These are phyloP conservation scores for Hanseniaspora pseudoguilliermondii DNA, from an alignment of 805 yeast genomes.

Conservation along the genomic window DNA sequence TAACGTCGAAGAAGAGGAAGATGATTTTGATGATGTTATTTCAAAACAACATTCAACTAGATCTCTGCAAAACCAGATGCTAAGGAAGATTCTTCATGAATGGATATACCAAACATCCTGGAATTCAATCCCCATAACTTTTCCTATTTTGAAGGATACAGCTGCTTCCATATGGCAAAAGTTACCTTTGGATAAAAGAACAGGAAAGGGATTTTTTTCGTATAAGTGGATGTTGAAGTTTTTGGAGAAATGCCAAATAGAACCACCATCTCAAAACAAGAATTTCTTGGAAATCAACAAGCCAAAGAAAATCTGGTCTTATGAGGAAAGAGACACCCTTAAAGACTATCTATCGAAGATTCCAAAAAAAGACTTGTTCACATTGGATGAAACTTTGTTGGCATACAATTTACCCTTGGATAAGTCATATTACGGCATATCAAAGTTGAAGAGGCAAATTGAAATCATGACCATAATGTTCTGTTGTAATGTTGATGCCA, in stretches of 20 bases:
- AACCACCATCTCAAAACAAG: constrained; percentile 32
- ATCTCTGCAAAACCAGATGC: constrained; percentile 41
- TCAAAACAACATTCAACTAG: constrained; percentile 20
- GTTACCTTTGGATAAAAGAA: constrained; percentile 40
- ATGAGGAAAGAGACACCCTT: constrained; percentile 42
- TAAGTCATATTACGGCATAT: constrained; percentile 36
- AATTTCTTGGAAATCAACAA: constrained; percentile 39
- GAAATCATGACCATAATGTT: constrained; percentile 45
- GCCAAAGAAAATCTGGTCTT: constrained; percentile 46
- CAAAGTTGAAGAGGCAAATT: constrained; percentile 26
- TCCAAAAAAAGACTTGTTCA: constrained; percentile 41
- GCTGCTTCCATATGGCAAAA: constrained; percentile 53
- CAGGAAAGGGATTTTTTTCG: constrained; percentile 53
- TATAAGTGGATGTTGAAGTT: constrained; percentile 45
- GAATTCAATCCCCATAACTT: constrained; percentile 53
- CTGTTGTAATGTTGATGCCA: constrained; percentile 50
- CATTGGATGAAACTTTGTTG: constrained; percentile 47
- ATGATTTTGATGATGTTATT: neutral
- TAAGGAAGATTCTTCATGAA: constrained; percentile 49
- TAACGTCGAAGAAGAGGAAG: neutral
- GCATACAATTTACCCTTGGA: constrained; percentile 51
- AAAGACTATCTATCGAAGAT: constrained; percentile 36
- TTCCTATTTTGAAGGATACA: constrained; percentile 50
- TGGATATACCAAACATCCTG: constrained; percentile 58
- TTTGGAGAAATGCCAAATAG: constrained; percentile 15